phyloP scores from a whole-genome alignment of 371 early-diverging fungal species.

The Mucor saturninus region DNA sequence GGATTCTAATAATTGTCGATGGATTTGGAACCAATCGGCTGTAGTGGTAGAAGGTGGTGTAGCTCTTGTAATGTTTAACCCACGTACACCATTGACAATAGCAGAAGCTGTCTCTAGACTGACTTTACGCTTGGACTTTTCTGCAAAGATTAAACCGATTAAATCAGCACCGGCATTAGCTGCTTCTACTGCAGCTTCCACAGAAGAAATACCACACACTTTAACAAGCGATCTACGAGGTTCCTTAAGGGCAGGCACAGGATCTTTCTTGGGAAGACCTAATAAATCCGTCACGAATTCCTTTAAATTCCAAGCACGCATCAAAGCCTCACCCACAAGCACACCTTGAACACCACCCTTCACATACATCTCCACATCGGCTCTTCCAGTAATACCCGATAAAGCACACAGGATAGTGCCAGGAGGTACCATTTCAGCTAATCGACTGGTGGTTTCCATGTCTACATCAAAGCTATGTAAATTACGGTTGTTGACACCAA shows the following conservation, averaged over 20 bases:
- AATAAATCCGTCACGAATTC: slow-evolving; percentile 76
- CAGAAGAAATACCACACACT: slow-evolving; percentile 87
- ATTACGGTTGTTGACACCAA: slow-evolving; percentile 98
- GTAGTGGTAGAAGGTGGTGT: slow-evolving; percentile 2
- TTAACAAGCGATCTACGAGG: slow-evolving; percentile 67
- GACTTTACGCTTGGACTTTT: slow-evolving; percentile 68
- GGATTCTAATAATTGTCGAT: slow-evolving; percentile 51
- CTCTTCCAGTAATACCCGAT: slow-evolving; percentile 85
- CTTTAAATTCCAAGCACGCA: slow-evolving; percentile 81
- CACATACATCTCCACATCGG: slow-evolving; percentile 84
- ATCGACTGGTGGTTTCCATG: slow-evolving; percentile 78
- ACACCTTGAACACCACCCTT: slow-evolving; percentile 80
- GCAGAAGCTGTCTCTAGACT: slow-evolving; percentile 60
- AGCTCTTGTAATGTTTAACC: slow-evolving; percentile 33
- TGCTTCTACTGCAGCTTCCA: slow-evolving; percentile 82
- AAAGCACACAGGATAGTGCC: slow-evolving; percentile 83
- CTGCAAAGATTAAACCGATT: slow-evolving; percentile 91
- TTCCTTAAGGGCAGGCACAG: slow-evolving; percentile 17
- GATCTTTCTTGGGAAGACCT: slow-evolving; percentile 47
- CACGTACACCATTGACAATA: slow-evolving; percentile 70
- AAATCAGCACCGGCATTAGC: slow-evolving; percentile 86
- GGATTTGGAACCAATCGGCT: slow-evolving; percentile 65
- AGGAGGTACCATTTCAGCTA: slow-evolving; percentile 78
- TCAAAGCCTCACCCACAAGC: slow-evolving; percentile 95
- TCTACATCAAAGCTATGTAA: slow-evolving; percentile 95